Evolutionary conservation across 352 stramenopile genomes (phyloP).

Genomic region (Hyaloperonospora arabidopsidis): DNA sequence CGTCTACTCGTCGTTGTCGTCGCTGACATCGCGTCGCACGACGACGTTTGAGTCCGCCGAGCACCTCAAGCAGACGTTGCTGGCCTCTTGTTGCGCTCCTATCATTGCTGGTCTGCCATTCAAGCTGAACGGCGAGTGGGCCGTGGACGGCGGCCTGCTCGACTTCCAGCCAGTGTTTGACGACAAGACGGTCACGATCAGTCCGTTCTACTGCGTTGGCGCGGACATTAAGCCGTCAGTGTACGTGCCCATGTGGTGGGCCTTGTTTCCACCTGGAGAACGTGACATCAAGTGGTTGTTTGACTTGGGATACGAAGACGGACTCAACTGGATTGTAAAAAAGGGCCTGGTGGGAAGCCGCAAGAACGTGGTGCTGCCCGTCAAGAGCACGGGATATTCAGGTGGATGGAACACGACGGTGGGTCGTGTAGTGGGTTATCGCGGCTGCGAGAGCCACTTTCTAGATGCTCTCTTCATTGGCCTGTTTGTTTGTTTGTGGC

Average conservation of each 20-base stretch:
- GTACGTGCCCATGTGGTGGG: slow-evolving; percentile 88
- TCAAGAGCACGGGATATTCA: slow-evolving; percentile 42
- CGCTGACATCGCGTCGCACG: slow-evolving; percentile 55
- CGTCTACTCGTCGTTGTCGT: slow-evolving; percentile 72
- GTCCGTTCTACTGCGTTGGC: slow-evolving; percentile 81
- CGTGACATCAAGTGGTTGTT: slow-evolving; percentile 80
- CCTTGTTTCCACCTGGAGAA: slow-evolving; percentile 51
- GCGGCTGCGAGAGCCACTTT: slow-evolving; percentile 53
- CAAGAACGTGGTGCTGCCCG: slow-evolving; percentile 44
- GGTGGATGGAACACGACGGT: slow-evolving; percentile 64
- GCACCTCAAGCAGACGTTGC: slow-evolving; percentile 51
- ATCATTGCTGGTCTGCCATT: slow-evolving; percentile 81
- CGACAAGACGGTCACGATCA: slow-evolving; percentile 66
- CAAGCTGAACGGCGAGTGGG: slow-evolving; percentile 72
- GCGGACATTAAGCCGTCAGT: slow-evolving; percentile 85
- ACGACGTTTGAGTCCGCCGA: slow-evolving; percentile 57
- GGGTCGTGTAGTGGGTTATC: slow-evolving; percentile 70
- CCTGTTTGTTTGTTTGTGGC: slow-evolving; percentile 70
- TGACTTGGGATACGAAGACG: slow-evolving; percentile 77
- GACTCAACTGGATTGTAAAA: slow-evolving; percentile 56
- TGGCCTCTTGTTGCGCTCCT: slow-evolving; percentile 72
- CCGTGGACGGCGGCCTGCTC: slow-evolving; percentile 80
- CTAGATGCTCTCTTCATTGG: slow-evolving; percentile 68
- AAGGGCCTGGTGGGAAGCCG: slow-evolving; percentile 25
- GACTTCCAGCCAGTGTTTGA: slow-evolving; percentile 79